Base-by-base conservation (phyloP, 768 basidiomycete genomes). In the Boletus pseudo-olivaceus region DNA sequence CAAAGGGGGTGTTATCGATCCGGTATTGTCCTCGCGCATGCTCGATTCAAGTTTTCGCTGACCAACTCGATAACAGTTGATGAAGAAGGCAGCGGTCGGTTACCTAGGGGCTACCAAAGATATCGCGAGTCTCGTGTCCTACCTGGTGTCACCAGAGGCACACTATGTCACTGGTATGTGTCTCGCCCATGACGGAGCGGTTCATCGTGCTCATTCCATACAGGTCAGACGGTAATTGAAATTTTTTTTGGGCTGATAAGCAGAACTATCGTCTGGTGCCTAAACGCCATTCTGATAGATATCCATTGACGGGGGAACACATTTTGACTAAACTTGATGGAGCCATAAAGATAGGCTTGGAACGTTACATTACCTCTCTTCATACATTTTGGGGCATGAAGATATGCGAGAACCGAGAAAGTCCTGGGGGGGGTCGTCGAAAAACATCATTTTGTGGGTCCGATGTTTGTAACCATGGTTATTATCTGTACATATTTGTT, bases 61-160 rank as follows among this genome's bases (percentile, higher is more conserved):
- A 57, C 45, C 47, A n/a, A 1, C 19, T 6, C 19, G 17, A 43
- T 49, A 43, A 52, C 15, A 66, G 67, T 5, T 47, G 15, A 58
- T 35, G 49, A 32, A 53, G 41, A 30, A 30, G 43, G 17, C 62
- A 0, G 56, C 66, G 4, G 46, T 66, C 6, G 68, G 68, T 8
- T 37, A 63, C 35, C n/a, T 64, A 1, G 70, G 70, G 14, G 54
- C 27, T 7, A 12, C 67, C 30, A 55, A 68, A 8, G 76, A 75
- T 33, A 38, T 76, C n/a, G 73, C 73, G 1, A 61, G 54, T 17
- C 64, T 77, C 0, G 76, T 76, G 5, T 64, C 71, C 7, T 76
- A 68, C 54, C 58, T 77, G 19, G 71, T 54, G 1, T 71, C 70
- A 2, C 63, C 68, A 4, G 68, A 71, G 19, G 67, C 75, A 12